Evolutionary conservation across 805 yeast species (phyloP).

Genomic region (Sungouiella thailandica): DNA sequence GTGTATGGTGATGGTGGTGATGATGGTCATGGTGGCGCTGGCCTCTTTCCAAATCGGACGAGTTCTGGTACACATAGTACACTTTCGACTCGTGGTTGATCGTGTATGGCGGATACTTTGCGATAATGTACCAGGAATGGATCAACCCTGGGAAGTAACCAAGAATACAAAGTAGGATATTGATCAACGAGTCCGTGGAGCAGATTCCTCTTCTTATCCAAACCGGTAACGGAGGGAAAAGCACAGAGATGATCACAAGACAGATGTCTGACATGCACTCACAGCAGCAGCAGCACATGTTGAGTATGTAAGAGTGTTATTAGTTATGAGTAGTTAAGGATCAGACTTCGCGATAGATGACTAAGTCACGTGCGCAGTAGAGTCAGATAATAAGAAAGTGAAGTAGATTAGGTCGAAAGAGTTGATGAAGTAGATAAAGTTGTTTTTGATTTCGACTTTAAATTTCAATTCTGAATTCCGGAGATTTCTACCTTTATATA

Average conservation of each 20-base stretch:
- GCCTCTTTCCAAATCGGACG: constrained; percentile 32
- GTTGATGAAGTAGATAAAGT: too few species aligned
- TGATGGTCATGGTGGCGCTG: constrained; percentile 13
- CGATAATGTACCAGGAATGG: constrained; percentile 47
- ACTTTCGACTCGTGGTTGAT: constrained; percentile 21
- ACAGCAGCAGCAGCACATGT: constrained; percentile 15
- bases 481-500: too few species aligned
- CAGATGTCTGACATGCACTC: constrained; percentile 46
- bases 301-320: not conserved
- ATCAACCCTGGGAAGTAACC: constrained; percentile 50
- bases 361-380: too few species aligned
- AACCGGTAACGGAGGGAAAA: constrained; percentile 75
- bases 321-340: not conserved
- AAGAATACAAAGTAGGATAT: constrained; percentile 38
- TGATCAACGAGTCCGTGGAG: constrained; percentile 45
- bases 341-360: too few species aligned
- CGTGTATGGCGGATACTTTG: constrained; percentile 40
- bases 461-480: too few species aligned
- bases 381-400: too few species aligned
- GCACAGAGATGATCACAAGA: constrained; percentile 53
- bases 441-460: too few species aligned
- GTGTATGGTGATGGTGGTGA: constrained; percentile 20
- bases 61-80: constrained; percentile 27
- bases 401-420: too few species aligned
- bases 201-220: constrained; percentile 59